Evolutionary conservation across 2,329 filamentous ascomycete species (phyloP), one percentile per base, ranked within the genome.

Genomic region (Aspergillus hortae): DNA sequence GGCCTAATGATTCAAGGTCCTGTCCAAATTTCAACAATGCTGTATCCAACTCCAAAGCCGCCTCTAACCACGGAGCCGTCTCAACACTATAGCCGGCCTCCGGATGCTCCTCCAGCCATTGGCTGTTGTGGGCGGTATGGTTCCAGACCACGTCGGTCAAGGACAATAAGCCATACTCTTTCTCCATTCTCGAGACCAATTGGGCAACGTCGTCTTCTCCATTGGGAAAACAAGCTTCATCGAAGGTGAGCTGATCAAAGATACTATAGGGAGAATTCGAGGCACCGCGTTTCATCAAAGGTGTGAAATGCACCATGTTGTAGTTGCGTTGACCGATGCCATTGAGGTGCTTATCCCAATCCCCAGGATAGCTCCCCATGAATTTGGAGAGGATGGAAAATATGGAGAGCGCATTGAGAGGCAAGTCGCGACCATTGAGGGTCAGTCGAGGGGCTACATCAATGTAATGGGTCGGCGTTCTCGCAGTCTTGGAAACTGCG

Each of bases 221-320:
- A 45, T 84, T 83, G 1, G 91, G 90, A 64, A 99, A 99, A 64
- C 86, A 83, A 7, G 76, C 75, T 4, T 86, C 82, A 67, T 99
- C 95, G 78, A 95, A 99, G 42, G 80, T 80, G 19, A 95, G 80
- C 75, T 99, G 95, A 65, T 99, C 89, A 69, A 88, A 96, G 63
- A 99, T 83, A 70, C 94, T 99, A 78, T 97, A 99, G 0, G 94
- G 94, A 1, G 94, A 99, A 68, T 99, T 96, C 48, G 94, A 99
- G 42, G 79, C 81, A 52, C 94, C 94, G 54, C 94, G 86, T 53
- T 88, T 80, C 79, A 95, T 94, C 59, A 99, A 78, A 9, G 94
- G 94, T 2, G 94, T 96, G 71, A 99, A 99, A 72, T 99, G 94
- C 54, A 99, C 85, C 91, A 97, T 96, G 75, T 99, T 99, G 80